These are phyloP conservation scores for Cystobasidiaceae sp. DNA, from an alignment of 1,284 basidiomycete genomes.

Conservation along the genomic window DNA sequence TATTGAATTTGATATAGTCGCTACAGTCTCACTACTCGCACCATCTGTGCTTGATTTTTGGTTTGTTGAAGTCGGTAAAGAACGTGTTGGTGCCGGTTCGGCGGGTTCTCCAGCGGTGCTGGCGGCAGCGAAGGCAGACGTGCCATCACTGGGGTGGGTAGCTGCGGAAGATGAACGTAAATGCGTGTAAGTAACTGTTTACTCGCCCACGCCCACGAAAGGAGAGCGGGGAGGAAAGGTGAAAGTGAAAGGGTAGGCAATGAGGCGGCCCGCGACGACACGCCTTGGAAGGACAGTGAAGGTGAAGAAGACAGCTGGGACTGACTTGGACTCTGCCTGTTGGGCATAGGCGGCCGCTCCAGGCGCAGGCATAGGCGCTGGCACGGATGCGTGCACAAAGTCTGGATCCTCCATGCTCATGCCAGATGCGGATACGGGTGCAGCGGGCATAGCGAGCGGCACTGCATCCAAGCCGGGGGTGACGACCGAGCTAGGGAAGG, in stretches of 20 bases:
- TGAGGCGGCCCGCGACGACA: not conserved
- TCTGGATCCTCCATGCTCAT: too few relatives aligned
- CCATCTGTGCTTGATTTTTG: not conserved
- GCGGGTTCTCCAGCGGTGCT: too few relatives aligned
- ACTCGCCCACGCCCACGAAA: not conserved
- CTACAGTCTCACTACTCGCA: too few relatives aligned
- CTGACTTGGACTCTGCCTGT: conserved; percentile 19
- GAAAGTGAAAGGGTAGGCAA: not conserved
- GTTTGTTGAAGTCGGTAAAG: not conserved
- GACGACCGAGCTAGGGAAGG: conserved; percentile 3
- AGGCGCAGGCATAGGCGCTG: too few relatives aligned
- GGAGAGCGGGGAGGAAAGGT: not conserved
- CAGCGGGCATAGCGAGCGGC: not conserved
- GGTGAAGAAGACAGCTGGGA: not conserved
- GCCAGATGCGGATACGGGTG: too few relatives aligned
- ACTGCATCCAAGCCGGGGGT: not conserved
- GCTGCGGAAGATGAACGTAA: too few relatives aligned
- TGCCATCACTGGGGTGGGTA: not conserved
- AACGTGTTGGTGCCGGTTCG: too few relatives aligned
- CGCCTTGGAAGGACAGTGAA: not conserved
- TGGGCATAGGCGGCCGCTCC: too few relatives aligned
- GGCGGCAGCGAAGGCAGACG: not conserved
- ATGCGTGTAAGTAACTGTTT: not conserved
- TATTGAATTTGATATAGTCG: too few relatives aligned
- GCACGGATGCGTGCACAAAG: too few relatives aligned